Base-by-base conservation (phyloP, 345 rosid species). In the Microcos paniculata region DNA sequence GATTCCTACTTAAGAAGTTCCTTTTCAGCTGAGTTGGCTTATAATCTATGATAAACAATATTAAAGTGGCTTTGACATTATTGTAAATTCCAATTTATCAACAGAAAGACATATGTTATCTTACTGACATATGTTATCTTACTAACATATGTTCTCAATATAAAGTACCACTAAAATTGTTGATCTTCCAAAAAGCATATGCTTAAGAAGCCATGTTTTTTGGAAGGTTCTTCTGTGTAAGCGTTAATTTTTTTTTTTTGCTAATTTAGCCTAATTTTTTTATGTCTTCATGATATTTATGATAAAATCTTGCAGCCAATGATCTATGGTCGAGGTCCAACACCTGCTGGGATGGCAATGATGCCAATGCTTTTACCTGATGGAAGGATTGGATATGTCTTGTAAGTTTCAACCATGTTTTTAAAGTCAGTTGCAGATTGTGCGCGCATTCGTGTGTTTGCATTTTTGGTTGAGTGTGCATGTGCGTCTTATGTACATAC, bases 341-440 rank as follows among this genome's bases (percentile, higher is more conserved):
- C 86, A 71, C 91, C 93, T 53, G 84, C 92, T 74, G 97, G 96
- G 62, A 93, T 96, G 98, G 87, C 98, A 49, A 96, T 96, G 99
- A 83, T 90, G 94, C 98, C 97, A 30, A 93, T 96, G 90, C 88
- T 96, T 87, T 81, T 96, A 70, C 99, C 98, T 28, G 97, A 96
- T 78, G 99, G 98, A 80, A 89, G 98, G 82, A 86, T 96, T 45
- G 99, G 98, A 86, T 93, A 96, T 55, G 97, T 91, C 76, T 81
- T 93, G 99, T 96, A 79, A 92, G 99, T 79, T 72, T 55, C 69
- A 72, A 12, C 68, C 30, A 21, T 42, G 70, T 43, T 59, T 26
- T 56, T 23, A 24, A 73, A 12, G 43, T 28, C 31, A 58, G 49
- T 74, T 72, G 59, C 65, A 26, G 10, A 28, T 14, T 35, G 38